Evolutionary conservation across 805 yeast species (phyloP).

Genomic region (Ogataea naganishii): DNA sequence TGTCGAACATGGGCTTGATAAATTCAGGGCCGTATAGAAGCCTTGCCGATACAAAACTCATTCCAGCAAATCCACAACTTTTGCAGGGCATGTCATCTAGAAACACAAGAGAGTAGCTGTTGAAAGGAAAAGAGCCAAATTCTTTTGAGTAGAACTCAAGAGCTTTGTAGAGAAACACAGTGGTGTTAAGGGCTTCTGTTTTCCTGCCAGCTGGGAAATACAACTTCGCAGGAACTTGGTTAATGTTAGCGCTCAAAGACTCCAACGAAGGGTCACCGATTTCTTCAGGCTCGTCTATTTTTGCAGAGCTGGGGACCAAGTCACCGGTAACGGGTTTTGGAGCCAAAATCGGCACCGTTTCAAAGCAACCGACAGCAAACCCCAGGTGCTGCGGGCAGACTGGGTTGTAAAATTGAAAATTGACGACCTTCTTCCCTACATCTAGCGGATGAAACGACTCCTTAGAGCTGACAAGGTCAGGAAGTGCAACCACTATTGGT

Average conservation of each 20-base stretch:
- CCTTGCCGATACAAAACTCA: conserved; percentile 51
- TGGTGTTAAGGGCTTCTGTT: conserved; percentile 56
- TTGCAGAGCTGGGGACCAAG: conserved; percentile 7
- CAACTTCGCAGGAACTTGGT: conserved; percentile 45
- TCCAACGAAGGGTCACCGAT: conserved; percentile 22
- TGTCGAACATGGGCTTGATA: conserved; percentile 69
- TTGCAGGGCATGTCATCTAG: conserved; percentile 44
- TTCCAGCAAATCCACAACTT: conserved; percentile 65
- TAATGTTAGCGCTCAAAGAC: conserved; percentile 13
- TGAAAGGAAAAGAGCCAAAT: conserved; percentile 89
- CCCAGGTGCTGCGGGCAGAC: conserved; percentile 93
- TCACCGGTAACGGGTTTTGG: conserved; percentile 22
- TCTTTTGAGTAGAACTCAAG: conserved; percentile 79
- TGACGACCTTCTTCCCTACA: conserved; percentile 61
- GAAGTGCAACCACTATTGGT: conserved; percentile 60
- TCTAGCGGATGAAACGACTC: conserved; percentile 74
- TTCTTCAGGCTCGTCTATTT: conserved; percentile 19
- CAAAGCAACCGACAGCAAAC: conserved; percentile 89
- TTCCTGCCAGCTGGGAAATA: conserved; percentile 56
- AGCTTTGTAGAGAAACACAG: conserved; percentile 68
- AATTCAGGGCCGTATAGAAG: conserved; percentile 63
- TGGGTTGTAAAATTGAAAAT: conserved; percentile 76
- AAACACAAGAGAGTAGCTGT: conserved; percentile 71
- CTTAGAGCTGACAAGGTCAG: conserved; percentile 56
- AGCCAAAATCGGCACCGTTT: conserved; percentile 46